These are phyloP conservation scores for Apiospora phragmitis DNA, from an alignment of 2,329 filamentous ascomycete genomes.

Conservation along the genomic window DNA sequence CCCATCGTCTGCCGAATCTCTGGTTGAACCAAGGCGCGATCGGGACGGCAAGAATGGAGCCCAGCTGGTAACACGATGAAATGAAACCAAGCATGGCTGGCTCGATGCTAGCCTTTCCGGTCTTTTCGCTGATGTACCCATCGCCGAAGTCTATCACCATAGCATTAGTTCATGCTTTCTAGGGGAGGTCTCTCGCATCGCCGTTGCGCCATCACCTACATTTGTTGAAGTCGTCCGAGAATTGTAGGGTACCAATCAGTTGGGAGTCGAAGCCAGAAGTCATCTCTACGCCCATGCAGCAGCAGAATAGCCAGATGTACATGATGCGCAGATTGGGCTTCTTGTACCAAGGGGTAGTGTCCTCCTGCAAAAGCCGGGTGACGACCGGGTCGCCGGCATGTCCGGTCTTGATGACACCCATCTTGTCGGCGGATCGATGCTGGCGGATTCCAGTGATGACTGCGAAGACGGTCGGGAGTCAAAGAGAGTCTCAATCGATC, in stretches of 20 bases:
- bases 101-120: slow-evolving; percentile 25
- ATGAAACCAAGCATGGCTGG: slow-evolving; percentile 54
- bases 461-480: background rate
- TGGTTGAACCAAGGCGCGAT: slow-evolving; percentile 59
- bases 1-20: slow-evolving; percentile 54
- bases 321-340: slow-evolving; percentile 59
- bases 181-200: background rate
- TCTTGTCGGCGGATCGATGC: background rate
- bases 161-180: background rate
- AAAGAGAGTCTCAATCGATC: background rate
- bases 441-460: background rate
- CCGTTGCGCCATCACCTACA: slow-evolving; percentile 31
- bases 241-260: slow-evolving; percentile 46
- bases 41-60: slow-evolving; percentile 59
- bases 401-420: slow-evolving; percentile 6
- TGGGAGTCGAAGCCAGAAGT: slow-evolving; percentile 47
- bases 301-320: slow-evolving; percentile 59
- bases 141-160: slow-evolving; percentile 41
- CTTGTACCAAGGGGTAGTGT: slow-evolving; percentile 52
- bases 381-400: slow-evolving; percentile 35
- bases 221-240: slow-evolving; percentile 35
- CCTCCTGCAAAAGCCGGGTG: slow-evolving; percentile 38
- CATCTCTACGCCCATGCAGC: slow-evolving; percentile 61
- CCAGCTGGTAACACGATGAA: slow-evolving; percentile 60
- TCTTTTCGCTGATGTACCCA: slow-evolving; percentile 2